These are phyloP conservation scores for Wickerhamomyces ciferrii DNA, from an alignment of 805 yeast genomes.

Conservation along the genomic window DNA sequence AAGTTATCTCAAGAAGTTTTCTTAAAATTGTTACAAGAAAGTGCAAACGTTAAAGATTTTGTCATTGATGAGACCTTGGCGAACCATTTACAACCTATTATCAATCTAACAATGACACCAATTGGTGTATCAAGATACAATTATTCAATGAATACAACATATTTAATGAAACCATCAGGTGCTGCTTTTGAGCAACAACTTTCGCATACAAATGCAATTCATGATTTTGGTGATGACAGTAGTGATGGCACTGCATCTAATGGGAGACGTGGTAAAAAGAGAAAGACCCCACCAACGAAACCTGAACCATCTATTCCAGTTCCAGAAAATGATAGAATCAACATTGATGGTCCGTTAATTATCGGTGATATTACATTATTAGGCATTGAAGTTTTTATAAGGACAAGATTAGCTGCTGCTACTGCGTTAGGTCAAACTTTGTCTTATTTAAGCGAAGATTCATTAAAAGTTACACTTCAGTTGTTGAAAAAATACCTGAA, in stretches of 20 bases:
- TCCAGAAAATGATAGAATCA: slow-evolving; percentile 54
- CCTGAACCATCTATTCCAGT: slow-evolving; percentile 28
- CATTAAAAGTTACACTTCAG: slow-evolving; percentile 33
- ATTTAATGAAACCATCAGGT: slow-evolving; percentile 80
- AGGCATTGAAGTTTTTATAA: slow-evolving; percentile 67
- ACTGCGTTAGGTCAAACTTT: slow-evolving; percentile 66
- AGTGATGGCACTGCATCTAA: slow-evolving; percentile 12
- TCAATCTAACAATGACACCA: slow-evolving; percentile 81
- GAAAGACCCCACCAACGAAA: slow-evolving; percentile 31
- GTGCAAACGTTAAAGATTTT: slow-evolving; percentile 26
- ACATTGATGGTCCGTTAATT: slow-evolving; percentile 90
- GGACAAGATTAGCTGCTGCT: slow-evolving; percentile 74
- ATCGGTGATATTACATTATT: slow-evolving; percentile 87
- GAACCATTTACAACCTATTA: slow-evolving; percentile 52
- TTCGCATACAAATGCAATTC: neutral
- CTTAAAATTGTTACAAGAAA: slow-evolving; percentile 45
- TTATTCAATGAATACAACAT: slow-evolving; percentile 74
- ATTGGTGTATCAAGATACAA: slow-evolving; percentile 89
- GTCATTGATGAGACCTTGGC: slow-evolving; percentile 48
- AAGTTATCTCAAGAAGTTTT: slow-evolving; percentile 60
- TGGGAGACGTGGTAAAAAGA: slow-evolving; percentile 38
- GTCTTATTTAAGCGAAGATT: slow-evolving; percentile 39
- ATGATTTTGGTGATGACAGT: slow-evolving; percentile 14
- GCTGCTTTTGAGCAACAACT: neutral
- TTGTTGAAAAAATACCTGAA: slow-evolving; percentile 19